Percentiles rank a stretch among this genome's conserved stretches.
These are phyloP conservation scores for Lentinula raphanica DNA, from an alignment of 768 basidiomycete genomes.

Conservation along the genomic window DNA sequence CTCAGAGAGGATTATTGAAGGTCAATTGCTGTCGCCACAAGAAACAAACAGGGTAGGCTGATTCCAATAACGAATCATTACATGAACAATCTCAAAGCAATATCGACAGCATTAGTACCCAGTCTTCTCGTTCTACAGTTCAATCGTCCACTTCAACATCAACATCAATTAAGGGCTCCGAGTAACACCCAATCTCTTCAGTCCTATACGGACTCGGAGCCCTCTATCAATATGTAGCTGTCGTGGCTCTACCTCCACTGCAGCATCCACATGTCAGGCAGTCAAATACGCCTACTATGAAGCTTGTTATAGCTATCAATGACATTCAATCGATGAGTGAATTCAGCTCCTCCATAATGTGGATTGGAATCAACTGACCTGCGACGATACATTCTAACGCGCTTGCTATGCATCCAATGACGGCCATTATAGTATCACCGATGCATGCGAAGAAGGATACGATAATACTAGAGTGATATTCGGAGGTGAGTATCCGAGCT, in stretches of 20 bases:
- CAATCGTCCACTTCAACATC: no score
- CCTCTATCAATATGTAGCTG: conserved; percentile 3
- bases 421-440: conserved; percentile 34
- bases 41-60: no score
- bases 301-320: conserved; percentile 34
- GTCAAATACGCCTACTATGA: conserved; percentile 33
- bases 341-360: not conserved
- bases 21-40: no score
- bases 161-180: not conserved
- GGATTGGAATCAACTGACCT: conserved; percentile 24
- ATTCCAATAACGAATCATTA: no score
- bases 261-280: conserved; percentile 44
- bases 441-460: conserved; percentile 36
- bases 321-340: not conserved
- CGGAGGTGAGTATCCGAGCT: not conserved
- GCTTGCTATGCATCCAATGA: conserved; percentile 33
- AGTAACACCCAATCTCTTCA: not conserved
- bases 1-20: no score
- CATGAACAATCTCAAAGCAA: no score
- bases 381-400: conserved; percentile 44
- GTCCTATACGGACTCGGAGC: not conserved
- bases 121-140: no score
- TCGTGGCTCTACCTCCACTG: conserved; percentile 1
- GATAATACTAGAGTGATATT: conserved; percentile 15
- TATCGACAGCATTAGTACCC: no score